Percentiles rank a stretch among this genome's conserved stretches.
These are phyloP conservation scores for Cyamopsis tetragonoloba DNA, from an alignment of 306 rosid species.

Conservation along the genomic window DNA sequence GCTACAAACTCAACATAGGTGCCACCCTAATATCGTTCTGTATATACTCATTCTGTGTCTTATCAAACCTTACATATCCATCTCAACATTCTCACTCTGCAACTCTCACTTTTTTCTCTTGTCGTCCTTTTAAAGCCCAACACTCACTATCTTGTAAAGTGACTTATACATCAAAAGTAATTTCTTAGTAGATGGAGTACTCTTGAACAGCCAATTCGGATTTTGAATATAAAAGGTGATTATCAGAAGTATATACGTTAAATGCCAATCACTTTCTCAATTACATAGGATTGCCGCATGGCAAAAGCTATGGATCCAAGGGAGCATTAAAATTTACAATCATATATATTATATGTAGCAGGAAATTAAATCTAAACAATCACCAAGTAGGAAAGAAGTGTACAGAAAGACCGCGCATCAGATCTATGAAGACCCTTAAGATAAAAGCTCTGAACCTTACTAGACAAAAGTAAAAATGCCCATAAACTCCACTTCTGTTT, in stretches of 20 bases:
- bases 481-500: conserved; percentile 1
- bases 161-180: too few species aligned
- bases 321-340: conserved; percentile 13
- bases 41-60: too few species aligned
- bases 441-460: background rate
- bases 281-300: background rate
- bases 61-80: too few species aligned
- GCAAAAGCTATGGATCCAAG: background rate
- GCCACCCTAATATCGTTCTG: too few species aligned
- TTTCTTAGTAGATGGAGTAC: too few species aligned
- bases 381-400: conserved; percentile 8
- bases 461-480: background rate
- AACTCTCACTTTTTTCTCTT: too few species aligned
- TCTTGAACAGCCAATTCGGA: background rate
- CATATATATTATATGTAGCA: background rate
- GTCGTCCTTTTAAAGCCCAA: too few species aligned
- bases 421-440: background rate
- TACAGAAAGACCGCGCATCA: conserved; percentile 3
- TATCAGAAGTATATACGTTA: background rate
- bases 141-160: too few species aligned
- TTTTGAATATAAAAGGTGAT: conserved; percentile 1
- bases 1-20: too few species aligned
- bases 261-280: background rate
- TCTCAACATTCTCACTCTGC: too few species aligned
- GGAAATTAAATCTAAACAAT: background rate